phyloP scores from a whole-genome alignment of 164 flowering plant genomes.

The grape (Vitis vinifera) region ASM3070453v1 NC_081822.1:2343001-2343500 shows the following conservation, averaged over 20 bases:
- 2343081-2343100: neutral
- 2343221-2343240: neutral
- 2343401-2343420: conserved; percentile 93
- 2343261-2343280: neutral
- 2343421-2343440: conserved; percentile 61
- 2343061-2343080: neutral
- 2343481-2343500: neutral
- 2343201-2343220: neutral
- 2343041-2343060: neutral
- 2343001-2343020: no score
- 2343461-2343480: neutral
- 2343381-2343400: conserved; percentile 81
- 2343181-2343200: no score
- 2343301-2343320: conserved; percentile 62
- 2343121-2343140: no score
- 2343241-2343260: neutral
- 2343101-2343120: neutral
- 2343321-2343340: conserved; percentile 57
- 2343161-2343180: no score
- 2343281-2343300: conserved; percentile 51
- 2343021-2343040: neutral
- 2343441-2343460: neutral
- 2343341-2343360: conserved; percentile 58
- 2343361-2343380: conserved; percentile 61
- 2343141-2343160: no score